These are phyloP conservation scores for Aspergillus chevalieri DNA, from an alignment of 2,329 filamentous ascomycete species.

Conservation along the genomic window DNA sequence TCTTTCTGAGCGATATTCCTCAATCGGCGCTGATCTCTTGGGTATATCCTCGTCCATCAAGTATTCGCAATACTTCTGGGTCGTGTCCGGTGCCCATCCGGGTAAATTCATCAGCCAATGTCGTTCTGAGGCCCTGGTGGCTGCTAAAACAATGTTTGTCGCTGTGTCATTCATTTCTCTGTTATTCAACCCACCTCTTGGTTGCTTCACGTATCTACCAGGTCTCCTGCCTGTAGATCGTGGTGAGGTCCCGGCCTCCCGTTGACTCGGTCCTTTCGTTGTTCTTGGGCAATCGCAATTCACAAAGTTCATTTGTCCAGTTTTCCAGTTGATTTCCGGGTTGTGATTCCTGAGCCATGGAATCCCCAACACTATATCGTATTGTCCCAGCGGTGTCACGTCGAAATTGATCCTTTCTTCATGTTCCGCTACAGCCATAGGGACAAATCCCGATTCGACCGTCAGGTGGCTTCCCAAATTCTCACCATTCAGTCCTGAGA, in stretches of 20 bases:
- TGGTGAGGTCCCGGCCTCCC: not conserved
- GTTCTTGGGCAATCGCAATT: not conserved
- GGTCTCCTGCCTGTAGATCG: not conserved
- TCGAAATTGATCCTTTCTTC: not conserved
- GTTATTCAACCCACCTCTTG: not conserved
- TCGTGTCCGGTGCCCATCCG: not conserved
- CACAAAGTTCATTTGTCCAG: not conserved
- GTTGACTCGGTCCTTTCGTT: not conserved
- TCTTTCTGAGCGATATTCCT: not conserved
- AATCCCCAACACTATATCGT: not conserved
- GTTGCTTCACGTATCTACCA: not conserved
- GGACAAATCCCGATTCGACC: not conserved
- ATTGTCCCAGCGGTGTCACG: not conserved
- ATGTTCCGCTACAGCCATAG: not conserved
- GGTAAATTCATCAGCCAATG: not conserved
- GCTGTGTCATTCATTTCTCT: not conserved
- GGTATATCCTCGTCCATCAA: not conserved
- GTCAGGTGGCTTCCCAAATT: not conserved
- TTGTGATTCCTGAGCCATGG: conserved; percentile 1
- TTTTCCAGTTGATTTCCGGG: not conserved
- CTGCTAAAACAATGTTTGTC: not conserved
- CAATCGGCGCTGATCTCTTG: not conserved
- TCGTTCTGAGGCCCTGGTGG: not conserved
- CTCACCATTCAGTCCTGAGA: not conserved
- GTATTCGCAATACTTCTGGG: not conserved